Percentiles rank a stretch among this genome's conserved stretches.
These are phyloP conservation scores for Aspergillus hiratsukae DNA, from an alignment of 2,329 filamentous ascomycete species.

Conservation along the genomic window DNA sequence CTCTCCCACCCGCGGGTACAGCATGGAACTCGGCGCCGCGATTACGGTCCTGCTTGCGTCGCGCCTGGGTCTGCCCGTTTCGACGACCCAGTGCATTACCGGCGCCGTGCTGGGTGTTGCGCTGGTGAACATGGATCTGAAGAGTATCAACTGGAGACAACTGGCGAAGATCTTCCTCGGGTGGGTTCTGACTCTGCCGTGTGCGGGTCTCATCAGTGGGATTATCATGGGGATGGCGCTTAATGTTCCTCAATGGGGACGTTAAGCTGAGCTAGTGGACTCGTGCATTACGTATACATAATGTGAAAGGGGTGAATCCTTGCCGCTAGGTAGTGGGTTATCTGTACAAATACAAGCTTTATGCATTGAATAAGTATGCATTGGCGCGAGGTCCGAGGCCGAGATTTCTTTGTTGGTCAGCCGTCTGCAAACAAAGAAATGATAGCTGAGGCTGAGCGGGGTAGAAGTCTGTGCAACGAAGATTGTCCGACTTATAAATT, in stretches of 20 bases:
- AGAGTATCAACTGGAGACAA: constrained; percentile 44
- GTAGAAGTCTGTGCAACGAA: not conserved
- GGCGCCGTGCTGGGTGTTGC: constrained; percentile 34
- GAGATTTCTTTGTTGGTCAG: too few relatives aligned
- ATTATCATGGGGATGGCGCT: constrained; percentile 39
- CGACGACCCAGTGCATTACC: constrained; percentile 36
- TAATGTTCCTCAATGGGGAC: constrained; percentile 36
- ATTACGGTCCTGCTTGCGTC: constrained; percentile 36
- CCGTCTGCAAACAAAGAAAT: not conserved
- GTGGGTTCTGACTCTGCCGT: constrained; percentile 44
- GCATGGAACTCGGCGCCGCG: constrained; percentile 40
- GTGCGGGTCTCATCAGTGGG: constrained; percentile 39
- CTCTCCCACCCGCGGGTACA: constrained; percentile 25
- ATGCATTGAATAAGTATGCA: too few relatives aligned
- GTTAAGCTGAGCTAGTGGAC: not conserved
- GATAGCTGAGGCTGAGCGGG: not conserved
- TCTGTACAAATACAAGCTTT: too few relatives aligned
- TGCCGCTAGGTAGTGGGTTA: too few relatives aligned
- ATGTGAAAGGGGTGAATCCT: not conserved
- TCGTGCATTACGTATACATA: too few relatives aligned
- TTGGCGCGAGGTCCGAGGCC: too few relatives aligned
- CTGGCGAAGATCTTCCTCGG: constrained; percentile 41
- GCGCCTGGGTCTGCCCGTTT: constrained; percentile 31
- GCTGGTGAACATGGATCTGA: constrained; percentile 33
- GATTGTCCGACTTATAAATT: not conserved